Evolutionary conservation across 441 rosid genomes (phyloP).

Genomic region (Erysimum cheiri): DNA sequence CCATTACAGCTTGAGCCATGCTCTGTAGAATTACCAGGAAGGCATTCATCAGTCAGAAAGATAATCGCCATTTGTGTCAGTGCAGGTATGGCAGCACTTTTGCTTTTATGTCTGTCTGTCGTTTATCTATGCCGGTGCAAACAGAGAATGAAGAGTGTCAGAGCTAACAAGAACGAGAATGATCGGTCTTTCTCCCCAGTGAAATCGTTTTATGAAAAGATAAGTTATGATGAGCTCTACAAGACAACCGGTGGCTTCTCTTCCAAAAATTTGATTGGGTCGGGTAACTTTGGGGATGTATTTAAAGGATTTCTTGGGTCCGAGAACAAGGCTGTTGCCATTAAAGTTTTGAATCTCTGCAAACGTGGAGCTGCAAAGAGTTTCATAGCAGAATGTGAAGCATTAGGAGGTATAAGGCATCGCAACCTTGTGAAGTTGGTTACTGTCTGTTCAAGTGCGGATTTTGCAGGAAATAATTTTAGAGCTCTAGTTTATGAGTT

Average conservation of each 20-base stretch:
- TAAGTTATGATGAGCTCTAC: conserved; percentile 3
- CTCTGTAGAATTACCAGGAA: background rate
- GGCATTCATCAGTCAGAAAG: conserved; percentile 21
- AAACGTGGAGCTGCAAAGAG: conserved; percentile 39
- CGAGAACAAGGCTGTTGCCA: background rate
- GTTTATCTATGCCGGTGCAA: conserved; percentile 24
- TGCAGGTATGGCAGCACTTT: conserved; percentile 6
- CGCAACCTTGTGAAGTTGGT: conserved; percentile 40
- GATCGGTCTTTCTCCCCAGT: conserved; percentile 2
- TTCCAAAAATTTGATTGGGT: conserved; percentile 8
- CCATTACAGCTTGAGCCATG: conserved; percentile 38
- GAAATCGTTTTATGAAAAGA: conserved; percentile 19
- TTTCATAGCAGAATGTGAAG: conserved; percentile 40
- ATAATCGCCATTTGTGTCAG: conserved; percentile 23
- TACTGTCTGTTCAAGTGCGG: conserved; percentile 31
- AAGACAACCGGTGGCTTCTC: conserved; percentile 7
- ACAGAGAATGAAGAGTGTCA: conserved; percentile 17
- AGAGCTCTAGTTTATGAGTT: conserved; percentile 37
- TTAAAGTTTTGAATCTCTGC: background rate
- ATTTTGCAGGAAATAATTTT: conserved; percentile 32
- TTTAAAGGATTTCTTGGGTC: background rate
- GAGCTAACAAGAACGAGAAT: conserved; percentile 8
- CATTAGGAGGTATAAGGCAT: conserved; percentile 32
- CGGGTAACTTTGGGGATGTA: conserved; percentile 12
- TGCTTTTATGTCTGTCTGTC: conserved; percentile 16